phyloP scores from a whole-genome alignment of 2,329 filamentous ascomycete species.

The Colletotrichum sublineola region DNA sequence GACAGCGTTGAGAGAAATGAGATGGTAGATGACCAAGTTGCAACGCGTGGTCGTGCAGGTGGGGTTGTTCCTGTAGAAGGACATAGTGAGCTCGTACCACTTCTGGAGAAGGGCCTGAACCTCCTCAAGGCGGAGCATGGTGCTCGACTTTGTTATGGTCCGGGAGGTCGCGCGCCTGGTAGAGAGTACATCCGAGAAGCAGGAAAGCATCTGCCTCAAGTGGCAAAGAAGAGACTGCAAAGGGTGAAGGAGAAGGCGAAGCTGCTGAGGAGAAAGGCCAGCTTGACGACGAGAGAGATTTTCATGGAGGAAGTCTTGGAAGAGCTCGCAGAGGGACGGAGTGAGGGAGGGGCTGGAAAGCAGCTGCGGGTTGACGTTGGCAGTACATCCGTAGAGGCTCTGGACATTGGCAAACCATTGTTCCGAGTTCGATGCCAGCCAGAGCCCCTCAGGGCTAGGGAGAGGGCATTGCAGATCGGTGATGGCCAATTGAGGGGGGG shows the following conservation, averaged over 20 bases:
- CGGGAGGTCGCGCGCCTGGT: constrained; percentile 57
- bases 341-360: constrained; percentile 65
- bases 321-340: constrained; percentile 73
- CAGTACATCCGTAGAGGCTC: constrained; percentile 66
- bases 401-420: constrained; percentile 73
- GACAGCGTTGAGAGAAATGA: constrained; percentile 77
- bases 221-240: constrained; percentile 76
- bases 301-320: constrained; percentile 76
- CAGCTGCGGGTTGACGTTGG: constrained; percentile 64
- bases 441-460: constrained; percentile 71
- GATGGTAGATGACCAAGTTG: constrained; percentile 77
- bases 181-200: constrained; percentile 69
- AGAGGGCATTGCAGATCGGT: constrained; percentile 75
- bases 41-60: constrained; percentile 72
- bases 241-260: constrained; percentile 77
- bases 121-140: constrained; percentile 72
- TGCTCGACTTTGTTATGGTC: constrained; percentile 70
- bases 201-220: constrained; percentile 73
- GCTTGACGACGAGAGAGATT: constrained; percentile 65
- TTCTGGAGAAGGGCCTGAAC: constrained; percentile 73
- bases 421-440: constrained; percentile 69
- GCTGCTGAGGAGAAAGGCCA: constrained; percentile 64
- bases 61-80: constrained; percentile 67
- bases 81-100: constrained; percentile 76
- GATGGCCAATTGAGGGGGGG: constrained; percentile 72